These are phyloP conservation scores for Populus hybrid DNA, from an alignment of 441 rosid species.

Conservation along the genomic window DNA sequence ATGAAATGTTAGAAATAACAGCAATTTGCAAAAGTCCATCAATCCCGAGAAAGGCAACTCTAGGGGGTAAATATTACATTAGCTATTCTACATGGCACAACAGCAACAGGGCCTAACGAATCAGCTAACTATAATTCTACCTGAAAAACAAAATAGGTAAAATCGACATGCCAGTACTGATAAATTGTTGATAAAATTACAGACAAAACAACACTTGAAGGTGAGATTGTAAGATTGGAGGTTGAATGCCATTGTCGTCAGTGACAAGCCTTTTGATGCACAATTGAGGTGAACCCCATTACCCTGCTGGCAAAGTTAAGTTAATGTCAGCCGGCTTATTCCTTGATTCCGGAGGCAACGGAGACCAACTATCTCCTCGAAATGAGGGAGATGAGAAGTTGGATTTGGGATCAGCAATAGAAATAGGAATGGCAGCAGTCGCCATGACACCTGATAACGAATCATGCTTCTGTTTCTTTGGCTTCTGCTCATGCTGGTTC, in stretches of 20 bases:
- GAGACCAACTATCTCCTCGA: slow-evolving; percentile 57
- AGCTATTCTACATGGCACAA: slow-evolving; percentile 45
- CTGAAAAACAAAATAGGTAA: slow-evolving; percentile 17
- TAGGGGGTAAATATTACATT: slow-evolving; percentile 30
- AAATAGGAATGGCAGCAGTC: slow-evolving; percentile 58
- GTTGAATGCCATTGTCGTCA: slow-evolving; percentile 23
- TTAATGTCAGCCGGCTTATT: slow-evolving; percentile 65
- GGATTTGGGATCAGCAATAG: slow-evolving; percentile 58
- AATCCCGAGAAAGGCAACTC: slow-evolving; percentile 17
- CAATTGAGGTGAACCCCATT: slow-evolving; percentile 9
- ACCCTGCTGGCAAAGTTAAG: slow-evolving; percentile 45
- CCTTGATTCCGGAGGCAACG: slow-evolving; percentile 58
- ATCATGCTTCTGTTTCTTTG: slow-evolving; percentile 69
- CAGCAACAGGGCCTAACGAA: slow-evolving; percentile 31
- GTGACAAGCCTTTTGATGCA: slow-evolving; percentile 18
- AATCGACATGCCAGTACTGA: slow-evolving; percentile 16
- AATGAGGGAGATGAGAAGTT: slow-evolving; percentile 41
- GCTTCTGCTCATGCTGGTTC: slow-evolving; percentile 80
- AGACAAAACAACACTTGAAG: slow-evolving; percentile 24
- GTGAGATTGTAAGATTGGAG: slow-evolving; percentile 21
- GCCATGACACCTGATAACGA: slow-evolving; percentile 37
- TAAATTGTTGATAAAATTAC: slow-evolving; percentile 29
- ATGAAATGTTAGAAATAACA: slow-evolving; percentile 12
- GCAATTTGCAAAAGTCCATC: neutral
- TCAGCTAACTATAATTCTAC: slow-evolving; percentile 28